Evolutionary conservation across 345 rosid genomes (phyloP).

Genomic region (Boechera divaricarpa): DNA sequence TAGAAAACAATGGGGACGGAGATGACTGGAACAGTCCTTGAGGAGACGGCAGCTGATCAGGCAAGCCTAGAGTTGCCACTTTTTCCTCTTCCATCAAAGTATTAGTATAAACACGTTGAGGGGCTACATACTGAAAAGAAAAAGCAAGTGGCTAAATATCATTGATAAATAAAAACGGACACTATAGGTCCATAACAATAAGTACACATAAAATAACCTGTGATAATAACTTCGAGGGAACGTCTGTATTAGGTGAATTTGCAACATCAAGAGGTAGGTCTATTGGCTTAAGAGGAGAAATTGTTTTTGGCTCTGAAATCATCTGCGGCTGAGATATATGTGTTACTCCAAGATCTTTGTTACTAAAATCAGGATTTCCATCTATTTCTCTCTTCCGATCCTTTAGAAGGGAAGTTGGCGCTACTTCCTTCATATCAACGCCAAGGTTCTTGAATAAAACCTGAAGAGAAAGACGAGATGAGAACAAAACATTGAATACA

Average conservation of each 20-base stretch:
- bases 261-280: conserved; percentile 66
- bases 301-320: conserved; percentile 71
- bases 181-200: background rate
- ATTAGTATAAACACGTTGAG: conserved; percentile 67
- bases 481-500: background rate
- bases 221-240: conserved; percentile 66
- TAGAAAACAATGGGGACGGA: conserved; percentile 74
- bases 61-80: conserved; percentile 65
- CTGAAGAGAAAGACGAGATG: conserved; percentile 46
- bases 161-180: conserved; percentile 3
- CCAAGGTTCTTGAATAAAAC: conserved; percentile 89
- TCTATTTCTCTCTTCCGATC: conserved; percentile 91
- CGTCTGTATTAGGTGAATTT: conserved; percentile 69
- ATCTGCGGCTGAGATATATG: conserved; percentile 66
- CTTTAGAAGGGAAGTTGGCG: conserved; percentile 87
- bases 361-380: conserved; percentile 97
- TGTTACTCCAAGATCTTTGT: conserved; percentile 72
- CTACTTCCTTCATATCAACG: conserved; percentile 88
- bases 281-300: conserved; percentile 67
- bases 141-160: conserved; percentile 21
- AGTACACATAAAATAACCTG: conserved; percentile 60
- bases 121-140: conserved; percentile 63
- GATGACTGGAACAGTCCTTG: conserved; percentile 85
- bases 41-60: conserved; percentile 83
- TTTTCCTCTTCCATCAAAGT: conserved; percentile 87